Percentiles rank a stretch among this genome's conserved stretches.
phyloP scores from a whole-genome alignment of 2,329 filamentous ascomycete species.

The Whalleya microplaca region DNA sequence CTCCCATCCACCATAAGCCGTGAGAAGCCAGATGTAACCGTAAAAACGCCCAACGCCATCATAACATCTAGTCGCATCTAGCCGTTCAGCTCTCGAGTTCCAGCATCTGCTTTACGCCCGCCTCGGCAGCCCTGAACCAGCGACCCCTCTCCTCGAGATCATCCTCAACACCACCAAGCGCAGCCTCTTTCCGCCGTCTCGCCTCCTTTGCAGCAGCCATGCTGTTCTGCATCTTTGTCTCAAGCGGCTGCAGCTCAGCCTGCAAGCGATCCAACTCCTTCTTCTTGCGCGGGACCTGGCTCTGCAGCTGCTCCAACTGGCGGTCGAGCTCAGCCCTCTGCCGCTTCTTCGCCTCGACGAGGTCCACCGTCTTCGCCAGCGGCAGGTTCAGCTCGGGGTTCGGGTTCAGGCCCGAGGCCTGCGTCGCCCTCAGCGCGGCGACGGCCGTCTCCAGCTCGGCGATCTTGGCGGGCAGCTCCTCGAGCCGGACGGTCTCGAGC shows the following conservation, averaged over 20 bases:
- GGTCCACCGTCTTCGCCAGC: slow-evolving; percentile 57
- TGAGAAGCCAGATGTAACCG: too few relatives aligned
- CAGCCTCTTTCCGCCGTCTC: slow-evolving; percentile 67
- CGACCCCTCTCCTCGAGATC: slow-evolving; percentile 76
- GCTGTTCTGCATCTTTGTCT: slow-evolving; percentile 67
- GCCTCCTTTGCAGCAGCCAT: slow-evolving; percentile 73
- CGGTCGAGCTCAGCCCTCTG: slow-evolving; percentile 62
- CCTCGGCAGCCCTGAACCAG: slow-evolving; percentile 75
- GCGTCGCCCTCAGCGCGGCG: slow-evolving; percentile 46
- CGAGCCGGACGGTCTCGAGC: slow-evolving; percentile 52
- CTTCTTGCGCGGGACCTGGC: slow-evolving; percentile 65
- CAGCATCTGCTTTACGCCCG: slow-evolving; percentile 64
- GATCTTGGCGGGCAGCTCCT: slow-evolving; percentile 56
- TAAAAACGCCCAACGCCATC: neutral
- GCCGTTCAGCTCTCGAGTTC: slow-evolving; percentile 46
- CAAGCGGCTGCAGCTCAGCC: slow-evolving; percentile 69
- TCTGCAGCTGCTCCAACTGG: slow-evolving; percentile 65
- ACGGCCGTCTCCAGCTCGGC: slow-evolving; percentile 53
- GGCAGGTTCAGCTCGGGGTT: slow-evolving; percentile 57
- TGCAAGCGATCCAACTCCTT: slow-evolving; percentile 70
- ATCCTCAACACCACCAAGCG: slow-evolving; percentile 68
- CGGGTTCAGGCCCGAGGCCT: slow-evolving; percentile 44
- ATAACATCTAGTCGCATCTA: neutral
- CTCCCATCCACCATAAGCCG: neutral
- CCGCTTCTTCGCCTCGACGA: slow-evolving; percentile 55